Base-by-base conservation (phyloP, 306 rosid species). In the Adenanthera pavonina region DNA sequence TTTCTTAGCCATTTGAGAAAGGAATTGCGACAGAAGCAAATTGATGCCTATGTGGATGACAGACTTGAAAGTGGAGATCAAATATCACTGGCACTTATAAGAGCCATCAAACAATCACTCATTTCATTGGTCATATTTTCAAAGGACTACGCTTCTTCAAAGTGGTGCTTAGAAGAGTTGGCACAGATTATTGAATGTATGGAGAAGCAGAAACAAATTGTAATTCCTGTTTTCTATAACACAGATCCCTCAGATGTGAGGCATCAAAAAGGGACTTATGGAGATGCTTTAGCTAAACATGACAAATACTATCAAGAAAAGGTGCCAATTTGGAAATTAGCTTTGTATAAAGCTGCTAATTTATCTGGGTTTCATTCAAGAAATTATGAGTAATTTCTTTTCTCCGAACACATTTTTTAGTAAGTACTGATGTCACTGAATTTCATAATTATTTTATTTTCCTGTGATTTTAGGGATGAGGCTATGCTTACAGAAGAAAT, bases 111-210 rank as follows among this genome's bases (percentile, higher is more conserved):
- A 49, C 25, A 19, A 52, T 72, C 64, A 72, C 64, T 49, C 13
- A 33, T 72, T 72, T 72, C 60, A 51, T 51, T 72, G 47, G 19
- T 51, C 30, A 72, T 72, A 15, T 17, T 72, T 38, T 72, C 78
- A 38, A 7, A 10, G 47, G 19, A n/a, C 19, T 54, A 36, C 10
- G 52, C 78, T 36, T 17, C 48, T 53, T 53, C 67, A 40, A 36
- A 20, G 19, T 74, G 78, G 66, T 74, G 52, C 48, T 19, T 74
- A 59, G n/a, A 74, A 74, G 78, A 74, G 11, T 67, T 74, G n/a
- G n/a, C 1, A 11, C 38, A 74, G 40, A 54, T 74, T 6, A 36
- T 74, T 11, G 49, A 74, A 41, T 53, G 67, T n/a, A 53, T 16
- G 38, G 12, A 74, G 2, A 38, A 9, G 19, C 6, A 16, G 0